Percentiles rank a stretch among this genome's conserved stretches.
Evolutionary conservation across 116 monocot genomes (phyloP).

Genomic region (Iris pallida): DNA sequence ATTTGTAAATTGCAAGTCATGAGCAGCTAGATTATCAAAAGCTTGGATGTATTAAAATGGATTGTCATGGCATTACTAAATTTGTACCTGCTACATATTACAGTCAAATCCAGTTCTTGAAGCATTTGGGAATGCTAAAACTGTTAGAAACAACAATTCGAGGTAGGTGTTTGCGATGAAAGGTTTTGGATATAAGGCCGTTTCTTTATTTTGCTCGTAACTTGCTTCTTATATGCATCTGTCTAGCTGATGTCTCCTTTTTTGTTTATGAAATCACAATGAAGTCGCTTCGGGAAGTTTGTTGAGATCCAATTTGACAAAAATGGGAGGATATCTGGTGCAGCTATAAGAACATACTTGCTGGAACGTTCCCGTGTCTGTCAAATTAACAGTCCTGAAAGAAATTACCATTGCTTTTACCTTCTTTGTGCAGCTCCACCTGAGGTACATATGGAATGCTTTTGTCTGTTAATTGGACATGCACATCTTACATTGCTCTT

Average conservation of each 20-base stretch:
- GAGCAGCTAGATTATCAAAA: neutral
- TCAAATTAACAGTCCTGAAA: conserved; percentile 35
- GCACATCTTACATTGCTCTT: neutral
- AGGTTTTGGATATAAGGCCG: neutral
- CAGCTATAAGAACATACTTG: conserved; percentile 44
- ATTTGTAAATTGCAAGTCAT: neutral
- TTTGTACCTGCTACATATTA: neutral
- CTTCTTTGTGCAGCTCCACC: conserved; percentile 44
- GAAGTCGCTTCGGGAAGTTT: conserved; percentile 48
- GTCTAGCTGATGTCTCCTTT: too few species aligned
- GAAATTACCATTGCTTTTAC: conserved; percentile 51
- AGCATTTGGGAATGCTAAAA: conserved; percentile 47
- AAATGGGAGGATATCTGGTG: conserved; percentile 43
- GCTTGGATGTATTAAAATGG: too few species aligned
- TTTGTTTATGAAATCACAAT: conserved; percentile 1
- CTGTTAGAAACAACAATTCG: conserved; percentile 41
- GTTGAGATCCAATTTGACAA: conserved; percentile 54
- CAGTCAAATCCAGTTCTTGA: conserved; percentile 48
- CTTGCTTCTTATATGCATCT: too few species aligned
- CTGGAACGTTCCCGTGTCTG: conserved; percentile 48
- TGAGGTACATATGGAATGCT: conserved; percentile 20
- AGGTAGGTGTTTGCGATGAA: conserved; percentile 15
- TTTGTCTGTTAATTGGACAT: neutral
- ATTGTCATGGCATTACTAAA: too few species aligned
- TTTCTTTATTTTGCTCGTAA: too few species aligned